Evolutionary conservation across 306 rosid species (phyloP).

Genomic region (Citrullus colocynthis): DNA sequence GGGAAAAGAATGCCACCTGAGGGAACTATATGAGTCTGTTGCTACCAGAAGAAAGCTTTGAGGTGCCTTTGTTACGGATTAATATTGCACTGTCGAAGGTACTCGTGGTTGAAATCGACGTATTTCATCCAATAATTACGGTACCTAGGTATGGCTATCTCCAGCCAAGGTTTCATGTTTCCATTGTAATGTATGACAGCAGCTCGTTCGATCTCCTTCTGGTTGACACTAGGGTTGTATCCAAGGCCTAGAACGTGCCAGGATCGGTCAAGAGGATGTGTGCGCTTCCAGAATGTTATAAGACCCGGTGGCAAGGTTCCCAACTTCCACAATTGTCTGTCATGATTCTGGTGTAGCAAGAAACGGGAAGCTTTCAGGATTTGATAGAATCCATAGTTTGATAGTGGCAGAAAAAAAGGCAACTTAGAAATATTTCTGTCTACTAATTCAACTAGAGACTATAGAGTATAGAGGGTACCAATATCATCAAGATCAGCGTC

Average conservation of each 20-base stretch:
- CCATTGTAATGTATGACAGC: conserved; percentile 89
- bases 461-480: neutral
- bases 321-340: conserved; percentile 89
- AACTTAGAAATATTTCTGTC: neutral
- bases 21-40: neutral
- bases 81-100: conserved; percentile 83
- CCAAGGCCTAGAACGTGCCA: conserved; percentile 95
- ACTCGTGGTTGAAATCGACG: conserved; percentile 51
- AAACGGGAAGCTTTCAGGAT: neutral
- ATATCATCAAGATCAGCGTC: neutral
- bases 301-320: conserved; percentile 96
- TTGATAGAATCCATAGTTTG: neutral
- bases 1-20: conserved; percentile 1
- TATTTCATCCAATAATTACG: conserved; percentile 60
- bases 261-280: conserved; percentile 46
- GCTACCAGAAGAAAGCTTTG: neutral
- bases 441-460: neutral
- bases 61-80: conserved; percentile 34
- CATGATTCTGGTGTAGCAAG: conserved; percentile 46
- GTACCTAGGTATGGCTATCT: conserved; percentile 81
- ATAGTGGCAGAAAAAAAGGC: neutral
- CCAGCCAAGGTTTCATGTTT: conserved; percentile 97
- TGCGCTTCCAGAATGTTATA: conserved; percentile 88
- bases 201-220: conserved; percentile 24
- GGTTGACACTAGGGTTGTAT: conserved; percentile 8